Base-by-base conservation (phyloP, 2,329 filamentous ascomycete species). In the Aspergillus carbonarius region DNA sequence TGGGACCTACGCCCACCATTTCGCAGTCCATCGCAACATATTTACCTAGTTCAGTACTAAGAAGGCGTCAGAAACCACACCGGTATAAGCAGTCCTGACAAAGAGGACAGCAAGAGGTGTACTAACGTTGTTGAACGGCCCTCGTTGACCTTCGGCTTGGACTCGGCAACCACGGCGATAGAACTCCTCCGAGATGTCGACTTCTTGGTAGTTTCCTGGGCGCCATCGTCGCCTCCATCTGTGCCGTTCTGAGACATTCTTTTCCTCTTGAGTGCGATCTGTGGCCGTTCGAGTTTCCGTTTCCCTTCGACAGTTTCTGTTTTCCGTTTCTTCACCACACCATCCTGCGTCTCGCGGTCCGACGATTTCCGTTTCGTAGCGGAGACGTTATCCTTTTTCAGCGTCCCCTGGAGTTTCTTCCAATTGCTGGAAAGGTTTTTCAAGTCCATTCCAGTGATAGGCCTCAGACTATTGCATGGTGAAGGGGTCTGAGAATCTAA, bases 1-100 rank as follows among this genome's bases (percentile, higher is more conserved):
- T 74, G 2, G 77, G 78, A 1, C 85, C 84, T 0, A 96, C 86
- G 49, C 93, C 95, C 25, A 99, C 95, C 95, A 99, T 99, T 78
- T 99, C 95, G 75, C 95, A 99, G 79, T 99, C 95, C 48, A 99
- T 85, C 18, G 91, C 90, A 42, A 99, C 79, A 73, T 96, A 99
- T 81, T 95, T 96, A 53, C 93, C 95, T 18, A 93, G 79, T 54
- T 92, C 85, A 35, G 89, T 77, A 5, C 82, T 85, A 23, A 79
- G 74, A 62, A 71, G 34, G n/a, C 13, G 55, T 68, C 55, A 68
- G 65, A 49, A 47, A 54, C n/a, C 15, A 32, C 20, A 39, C 13
- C 30, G 53, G 47, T 10, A 13, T 10, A 18, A 56, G 3, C 6
- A 47, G 39, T 2, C 12, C 9, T n/a, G 10, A n/a, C 6, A 32